Evolutionary conservation across 1,284 basidiomycete species (phyloP).

Genomic region (Cryptococcus sp.): DNA sequence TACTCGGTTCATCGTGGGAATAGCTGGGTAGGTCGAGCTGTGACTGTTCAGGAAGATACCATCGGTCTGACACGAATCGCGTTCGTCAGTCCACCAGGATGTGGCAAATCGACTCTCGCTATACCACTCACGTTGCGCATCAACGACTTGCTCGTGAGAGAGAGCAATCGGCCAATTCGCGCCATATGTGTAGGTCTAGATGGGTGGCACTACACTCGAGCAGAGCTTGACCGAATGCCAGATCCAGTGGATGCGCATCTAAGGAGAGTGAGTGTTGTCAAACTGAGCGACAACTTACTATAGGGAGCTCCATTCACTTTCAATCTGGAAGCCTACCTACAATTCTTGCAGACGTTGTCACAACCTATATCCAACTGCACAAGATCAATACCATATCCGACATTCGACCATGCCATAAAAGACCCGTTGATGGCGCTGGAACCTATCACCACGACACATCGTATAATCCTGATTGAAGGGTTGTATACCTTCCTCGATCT

Average conservation of each 20-base stretch:
- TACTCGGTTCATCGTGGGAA: too few relatives aligned
- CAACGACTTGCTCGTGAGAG: background rate
- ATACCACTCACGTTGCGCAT: background rate
- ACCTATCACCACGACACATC: slow-evolving; percentile 64
- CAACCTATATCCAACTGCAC: background rate
- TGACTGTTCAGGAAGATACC: too few relatives aligned
- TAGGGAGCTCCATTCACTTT: background rate
- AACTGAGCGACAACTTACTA: background rate
- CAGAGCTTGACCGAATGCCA: background rate
- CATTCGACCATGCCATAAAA: slow-evolving; percentile 57
- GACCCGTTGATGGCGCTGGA: slow-evolving; percentile 58
- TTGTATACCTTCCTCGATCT: slow-evolving; percentile 74
- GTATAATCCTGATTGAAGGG: slow-evolving; percentile 80
- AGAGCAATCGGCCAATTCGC: background rate
- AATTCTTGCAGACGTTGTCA: background rate
- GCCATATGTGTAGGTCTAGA: background rate
- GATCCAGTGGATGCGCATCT: background rate
- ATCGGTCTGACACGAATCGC: too few relatives aligned
- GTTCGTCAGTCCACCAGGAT: background rate
- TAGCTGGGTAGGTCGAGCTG: too few relatives aligned
- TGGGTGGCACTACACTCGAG: background rate
- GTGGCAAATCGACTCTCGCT: background rate
- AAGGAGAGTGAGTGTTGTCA: background rate
- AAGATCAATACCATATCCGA: background rate
- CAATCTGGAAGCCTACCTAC: background rate